A percentile compares a stretch with the other conserved stretches of the same genome.
These are phyloP conservation scores for Dothideomycetidae sp. DNA, from an alignment of 2,329 filamentous ascomycete species.

Conservation along the genomic window DNA sequence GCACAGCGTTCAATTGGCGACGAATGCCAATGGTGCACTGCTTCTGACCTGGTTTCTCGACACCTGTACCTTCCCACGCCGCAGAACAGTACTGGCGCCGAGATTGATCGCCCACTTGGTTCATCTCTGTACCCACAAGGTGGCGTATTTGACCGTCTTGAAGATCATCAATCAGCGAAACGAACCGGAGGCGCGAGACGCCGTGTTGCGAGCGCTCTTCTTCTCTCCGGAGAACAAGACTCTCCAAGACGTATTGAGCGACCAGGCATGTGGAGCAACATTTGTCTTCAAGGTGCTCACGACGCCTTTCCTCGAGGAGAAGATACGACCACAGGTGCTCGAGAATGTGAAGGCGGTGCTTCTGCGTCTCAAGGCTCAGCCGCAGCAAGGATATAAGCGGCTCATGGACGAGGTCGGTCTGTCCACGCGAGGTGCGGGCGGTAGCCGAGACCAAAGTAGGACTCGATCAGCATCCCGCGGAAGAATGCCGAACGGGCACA, in stretches of 20 bases:
- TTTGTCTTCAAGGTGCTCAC: conserved; percentile 98
- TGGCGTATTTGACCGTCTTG: conserved; percentile 88
- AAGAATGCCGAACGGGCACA: conserved; percentile 19
- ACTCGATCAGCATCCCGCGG: conserved; percentile 23
- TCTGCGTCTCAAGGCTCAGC: conserved; percentile 78
- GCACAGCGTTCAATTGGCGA: conserved; percentile 90
- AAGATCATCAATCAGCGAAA: conserved; percentile 98
- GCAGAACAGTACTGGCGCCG: conserved; percentile 81
- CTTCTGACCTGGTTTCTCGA: conserved; percentile 96
- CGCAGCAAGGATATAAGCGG: conserved; percentile 91
- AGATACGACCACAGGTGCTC: conserved; percentile 71
- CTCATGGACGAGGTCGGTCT: conserved; percentile 97
- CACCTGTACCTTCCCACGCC: conserved; percentile 87
- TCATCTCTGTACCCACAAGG: conserved; percentile 94
- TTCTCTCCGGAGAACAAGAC: conserved; percentile 77
- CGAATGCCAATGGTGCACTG: conserved; percentile 87
- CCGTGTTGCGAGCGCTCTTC: conserved; percentile 79
- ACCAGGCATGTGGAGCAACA: conserved; percentile 84
- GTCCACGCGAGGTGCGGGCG: conserved; percentile 39
- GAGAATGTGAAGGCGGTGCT: conserved; percentile 87
- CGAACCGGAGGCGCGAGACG: conserved; percentile 81
- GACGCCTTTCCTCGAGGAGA: conserved; percentile 92
- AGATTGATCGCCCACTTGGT: conserved; percentile 85
- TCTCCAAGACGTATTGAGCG: conserved; percentile 77
- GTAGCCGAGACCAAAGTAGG: conserved; percentile 20